Evolutionary conservation across 1,284 basidiomycete genomes (phyloP), one percentile per base, ranked within the genome.

Genomic region (Fomitopsis palustris): DNA sequence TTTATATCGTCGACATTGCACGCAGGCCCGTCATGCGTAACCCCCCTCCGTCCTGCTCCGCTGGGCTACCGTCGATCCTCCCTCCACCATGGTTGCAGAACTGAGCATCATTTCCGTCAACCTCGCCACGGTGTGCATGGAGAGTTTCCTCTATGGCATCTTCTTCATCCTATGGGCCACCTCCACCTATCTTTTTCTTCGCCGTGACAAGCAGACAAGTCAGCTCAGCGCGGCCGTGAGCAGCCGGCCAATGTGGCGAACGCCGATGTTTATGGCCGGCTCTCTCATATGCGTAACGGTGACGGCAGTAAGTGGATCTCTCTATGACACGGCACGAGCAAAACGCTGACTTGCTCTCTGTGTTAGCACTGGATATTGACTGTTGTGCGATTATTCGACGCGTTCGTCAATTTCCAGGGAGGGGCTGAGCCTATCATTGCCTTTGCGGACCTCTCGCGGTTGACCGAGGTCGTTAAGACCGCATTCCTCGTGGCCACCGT

Each of bases 71-170:
- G 45, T 56, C 45, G 54, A 25, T 29, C 29, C 45, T 45, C 35
- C 19, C 31, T 52, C 49, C 49, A 52, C 14, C 49, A 52, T 52
- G 49, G 56, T 57, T 10, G 35, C 33, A 29, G 56, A 57, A 25
- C 38, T 57, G 23, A 38, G 14, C 27, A 17, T 57, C 31, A 29
- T 57, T 19, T 38, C 33, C 38, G 56, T 57, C 27, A 57, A 57
- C 38, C 56, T 57, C 23, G 56, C 56, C 29, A 52, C 56, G 37
- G 47, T 38, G 39, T 41, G 35, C 49, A 41, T 57, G 33, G 56
- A 57, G 49, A 57, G 56, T 29, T 53, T 41, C 47, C 49, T 57
- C 47, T 57, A 53, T 43, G 56, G 56, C 37, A 57, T 57, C 37
- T 52, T 57, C 49, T 29, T 25, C 19, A 19, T 57, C 27, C 45